phyloP scores from a whole-genome alignment of 208 protist genomes.

The Porcisia hertigi region DNA sequence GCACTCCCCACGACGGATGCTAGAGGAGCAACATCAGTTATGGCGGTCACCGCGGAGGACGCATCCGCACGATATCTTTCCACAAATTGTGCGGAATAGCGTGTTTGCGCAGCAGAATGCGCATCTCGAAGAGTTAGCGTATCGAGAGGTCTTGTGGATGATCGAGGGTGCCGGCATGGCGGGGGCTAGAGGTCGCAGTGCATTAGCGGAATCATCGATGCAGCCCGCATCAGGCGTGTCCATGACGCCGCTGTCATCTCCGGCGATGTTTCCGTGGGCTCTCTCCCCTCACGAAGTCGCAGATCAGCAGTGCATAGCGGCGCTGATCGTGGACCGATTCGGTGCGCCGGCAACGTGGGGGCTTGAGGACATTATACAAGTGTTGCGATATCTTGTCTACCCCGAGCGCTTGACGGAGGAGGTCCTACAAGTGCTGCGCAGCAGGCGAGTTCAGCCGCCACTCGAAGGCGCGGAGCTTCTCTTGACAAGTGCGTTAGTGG shows the following conservation, averaged over 20 bases:
- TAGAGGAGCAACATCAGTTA: background rate
- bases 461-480: slow-evolving; percentile 20
- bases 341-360: slow-evolving; percentile 9
- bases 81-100: slow-evolving; percentile 20
- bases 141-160: slow-evolving; percentile 15
- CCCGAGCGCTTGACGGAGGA: slow-evolving; percentile 10
- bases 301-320: slow-evolving; percentile 14
- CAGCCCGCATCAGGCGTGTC: background rate
- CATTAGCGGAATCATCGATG: background rate
- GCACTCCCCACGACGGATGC: background rate
- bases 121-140: slow-evolving; percentile 19
- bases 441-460: slow-evolving; percentile 15
- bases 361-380: slow-evolving; percentile 7
- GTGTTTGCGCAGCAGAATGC: slow-evolving; percentile 21
- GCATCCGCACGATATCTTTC: slow-evolving; percentile 25
- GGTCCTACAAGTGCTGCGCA: slow-evolving; percentile 12
- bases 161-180: background rate
- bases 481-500: background rate
- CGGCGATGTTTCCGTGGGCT: background rate
- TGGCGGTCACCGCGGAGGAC: slow-evolving; percentile 18
- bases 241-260: background rate
- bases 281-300: slow-evolving; percentile 6
- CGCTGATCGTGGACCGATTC: slow-evolving; percentile 8
- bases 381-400: slow-evolving; percentile 14
- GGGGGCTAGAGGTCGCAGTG: background rate